These are phyloP conservation scores for Colletotrichum falcatum DNA, from an alignment of 2,329 filamentous ascomycete genomes.

Conservation along the genomic window DNA sequence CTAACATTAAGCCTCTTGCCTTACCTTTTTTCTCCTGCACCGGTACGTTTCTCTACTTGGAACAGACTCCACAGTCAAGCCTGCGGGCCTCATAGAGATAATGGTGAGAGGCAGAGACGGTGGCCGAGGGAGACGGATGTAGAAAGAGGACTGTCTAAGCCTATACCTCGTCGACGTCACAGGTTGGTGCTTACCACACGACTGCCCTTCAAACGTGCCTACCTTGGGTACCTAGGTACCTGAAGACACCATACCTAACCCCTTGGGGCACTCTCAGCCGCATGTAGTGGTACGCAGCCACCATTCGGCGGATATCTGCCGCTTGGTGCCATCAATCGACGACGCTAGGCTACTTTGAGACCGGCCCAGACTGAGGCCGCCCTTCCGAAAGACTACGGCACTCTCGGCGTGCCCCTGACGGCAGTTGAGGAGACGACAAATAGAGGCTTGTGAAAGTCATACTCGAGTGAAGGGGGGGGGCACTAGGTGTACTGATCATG, in stretches of 20 bases:
- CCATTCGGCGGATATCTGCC: not conserved
- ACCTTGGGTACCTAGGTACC: not conserved
- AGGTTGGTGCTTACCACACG: too few relatives aligned
- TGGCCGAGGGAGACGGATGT: not conserved
- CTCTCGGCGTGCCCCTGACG: not conserved
- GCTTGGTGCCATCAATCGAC: not conserved
- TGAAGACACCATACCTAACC: too few relatives aligned
- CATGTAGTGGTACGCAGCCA: conserved; percentile 13
- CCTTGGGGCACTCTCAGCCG: conserved; percentile 15
- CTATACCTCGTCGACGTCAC: conserved; percentile 39
- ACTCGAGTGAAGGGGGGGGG: not conserved
- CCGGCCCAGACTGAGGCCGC: not conserved
- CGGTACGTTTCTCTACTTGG: not conserved
- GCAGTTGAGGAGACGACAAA: not conserved
- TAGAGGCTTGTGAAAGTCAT: not conserved
- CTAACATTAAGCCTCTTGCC: not conserved
- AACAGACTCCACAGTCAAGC: not conserved
- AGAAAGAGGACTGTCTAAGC: not conserved
- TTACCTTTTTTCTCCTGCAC: not conserved
- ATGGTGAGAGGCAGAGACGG: not conserved
- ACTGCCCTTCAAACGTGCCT: too few relatives aligned
- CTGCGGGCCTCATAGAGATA: too few relatives aligned
- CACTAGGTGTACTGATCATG: not conserved
- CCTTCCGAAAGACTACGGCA: not conserved
- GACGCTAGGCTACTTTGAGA: not conserved